These are phyloP conservation scores for Luvunga scandens DNA, from an alignment of 345 rosid species.

Conservation along the genomic window DNA sequence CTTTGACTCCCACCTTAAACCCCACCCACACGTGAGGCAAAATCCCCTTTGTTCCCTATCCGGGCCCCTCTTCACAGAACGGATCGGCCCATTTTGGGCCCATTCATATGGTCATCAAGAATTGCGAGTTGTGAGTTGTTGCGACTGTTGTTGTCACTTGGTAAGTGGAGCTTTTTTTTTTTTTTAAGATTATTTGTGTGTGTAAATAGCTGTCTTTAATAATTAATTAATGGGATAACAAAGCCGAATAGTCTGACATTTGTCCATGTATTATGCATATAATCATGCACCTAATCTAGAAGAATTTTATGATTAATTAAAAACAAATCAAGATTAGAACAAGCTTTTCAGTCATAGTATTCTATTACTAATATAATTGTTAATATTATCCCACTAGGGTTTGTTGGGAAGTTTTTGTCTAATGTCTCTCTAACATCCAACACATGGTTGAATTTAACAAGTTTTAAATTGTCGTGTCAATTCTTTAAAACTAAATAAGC, in stretches of 20 bases:
- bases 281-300: slow-evolving; percentile 6
- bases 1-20: slow-evolving; percentile 20
- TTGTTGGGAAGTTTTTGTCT: slow-evolving; percentile 16
- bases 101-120: slow-evolving; percentile 1
- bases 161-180: too few species aligned
- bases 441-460: slow-evolving; percentile 18
- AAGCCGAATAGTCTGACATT: background rate
- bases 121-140: background rate
- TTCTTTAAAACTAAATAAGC: background rate
- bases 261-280: background rate
- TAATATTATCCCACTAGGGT: background rate
- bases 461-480: background rate
- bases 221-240: background rate
- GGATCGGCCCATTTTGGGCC: slow-evolving; percentile 17
- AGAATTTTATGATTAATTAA: background rate
- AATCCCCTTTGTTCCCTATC: slow-evolving; percentile 18
- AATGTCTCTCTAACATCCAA: slow-evolving; percentile 22
- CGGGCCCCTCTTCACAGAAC: slow-evolving; percentile 24
- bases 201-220: background rate
- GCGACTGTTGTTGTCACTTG: too few species aligned
- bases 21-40: slow-evolving; percentile 55
- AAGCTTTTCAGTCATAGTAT: background rate
- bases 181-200: background rate
- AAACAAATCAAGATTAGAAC: slow-evolving; percentile 1
- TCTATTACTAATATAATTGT: background rate